Percentiles rank a stretch among this genome's conserved stretches.
These are phyloP conservation scores for Salix dunnii DNA, from an alignment of 345 rosid genomes.

Conservation along the genomic window DNA sequence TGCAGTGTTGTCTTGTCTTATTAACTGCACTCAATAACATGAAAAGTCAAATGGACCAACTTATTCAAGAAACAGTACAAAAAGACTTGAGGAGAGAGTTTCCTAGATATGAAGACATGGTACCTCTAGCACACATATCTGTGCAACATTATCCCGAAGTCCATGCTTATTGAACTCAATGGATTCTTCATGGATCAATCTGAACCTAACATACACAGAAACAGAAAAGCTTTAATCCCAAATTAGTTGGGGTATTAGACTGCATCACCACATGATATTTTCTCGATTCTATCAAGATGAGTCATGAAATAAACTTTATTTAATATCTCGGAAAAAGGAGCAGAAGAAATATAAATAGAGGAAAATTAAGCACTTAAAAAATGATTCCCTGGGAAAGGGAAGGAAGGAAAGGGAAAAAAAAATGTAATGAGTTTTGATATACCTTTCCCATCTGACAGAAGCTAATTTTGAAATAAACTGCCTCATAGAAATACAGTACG, in stretches of 20 bases:
- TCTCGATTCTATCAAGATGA: not conserved
- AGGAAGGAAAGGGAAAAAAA: not conserved
- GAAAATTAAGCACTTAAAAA: not conserved
- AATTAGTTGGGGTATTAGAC: constrained; percentile 15
- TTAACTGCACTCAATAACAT: constrained; percentile 31
- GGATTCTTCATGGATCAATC: constrained; percentile 78
- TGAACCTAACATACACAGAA: constrained; percentile 54
- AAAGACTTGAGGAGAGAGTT: not conserved
- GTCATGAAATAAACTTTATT: not conserved
- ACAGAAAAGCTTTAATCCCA: not conserved
- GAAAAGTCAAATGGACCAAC: not conserved
- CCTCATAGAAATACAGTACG: not conserved
- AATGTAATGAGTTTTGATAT: not conserved
- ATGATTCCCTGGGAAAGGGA: not conserved
- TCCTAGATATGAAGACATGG: constrained; percentile 3
- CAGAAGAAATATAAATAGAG: not conserved
- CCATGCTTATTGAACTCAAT: constrained; percentile 76
- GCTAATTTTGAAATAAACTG: not conserved
- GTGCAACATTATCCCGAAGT: constrained; percentile 97
- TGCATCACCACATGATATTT: constrained; percentile 11
- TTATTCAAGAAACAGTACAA: not conserved
- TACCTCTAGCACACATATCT: constrained; percentile 95
- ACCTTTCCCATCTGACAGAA: too few species aligned
- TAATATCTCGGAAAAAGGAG: not conserved
- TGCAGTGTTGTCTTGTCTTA: constrained; percentile 33